Base-by-base conservation (phyloP, 1,139 yeast genomes). In the Lodderomyces parapsilosis region DNA sequence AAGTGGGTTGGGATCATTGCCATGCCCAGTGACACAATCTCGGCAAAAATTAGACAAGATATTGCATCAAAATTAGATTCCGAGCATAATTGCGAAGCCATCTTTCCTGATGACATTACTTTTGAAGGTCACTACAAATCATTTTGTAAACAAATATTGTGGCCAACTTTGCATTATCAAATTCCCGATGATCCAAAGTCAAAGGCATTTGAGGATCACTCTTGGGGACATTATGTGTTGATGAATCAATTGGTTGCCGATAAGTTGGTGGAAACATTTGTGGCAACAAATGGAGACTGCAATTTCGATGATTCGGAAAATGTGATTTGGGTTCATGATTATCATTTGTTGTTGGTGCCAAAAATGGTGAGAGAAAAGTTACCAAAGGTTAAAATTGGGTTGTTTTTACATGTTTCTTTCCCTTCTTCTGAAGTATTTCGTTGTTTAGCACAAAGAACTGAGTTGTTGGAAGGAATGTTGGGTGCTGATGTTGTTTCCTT, bases 151-250 rank as follows among this genome's bases (percentile, higher is more conserved):
- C 95, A 90, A 57, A 87, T 93, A 37, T 70, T 93, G 50, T 93
- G 99, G 98, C 99, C 99, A 22, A 88, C 97, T 2, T 73, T 94
- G 51, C 99, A 93, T 59, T 94, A 93, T 60, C 96, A 93, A 62
- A 89, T 91, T 36, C 99, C 99, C 0, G 98, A 93, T 62, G 84
- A 90, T 56, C 96, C 97, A 40, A 88, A 86, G 54, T 84, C 96
- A 1, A 90, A 90, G 62, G 96, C 96, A 0, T 93, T 91, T 62
- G 96, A 91, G 62, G 97, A 89, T 51, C 95, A 90, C 60, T 87
- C 96, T 0, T 93, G 97, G 96, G 81, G 81, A 33, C 84, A 86
- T 56, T 93, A 93, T 61, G 80, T 80, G 52, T 68, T 74, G 2
- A 73, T 91, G 51, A 93, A 93, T 57, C 89, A 85, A 59, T 65